These are phyloP conservation scores for Lipomyces orientalis DNA, from an alignment of 805 yeast species.

Conservation along the genomic window DNA sequence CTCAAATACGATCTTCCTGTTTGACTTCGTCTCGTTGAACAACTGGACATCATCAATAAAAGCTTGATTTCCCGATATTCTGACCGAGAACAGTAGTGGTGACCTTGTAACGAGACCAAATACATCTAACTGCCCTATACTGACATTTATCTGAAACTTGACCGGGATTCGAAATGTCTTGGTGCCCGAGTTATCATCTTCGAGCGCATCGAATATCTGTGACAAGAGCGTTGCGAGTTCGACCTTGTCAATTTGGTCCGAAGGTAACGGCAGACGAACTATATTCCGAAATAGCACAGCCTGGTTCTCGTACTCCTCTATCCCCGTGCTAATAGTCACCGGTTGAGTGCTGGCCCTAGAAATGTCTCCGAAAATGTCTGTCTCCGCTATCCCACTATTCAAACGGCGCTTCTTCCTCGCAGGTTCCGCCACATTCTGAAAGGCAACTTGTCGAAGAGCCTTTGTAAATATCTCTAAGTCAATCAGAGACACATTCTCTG, in stretches of 20 bases:
- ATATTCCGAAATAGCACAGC: slow-evolving; percentile 18
- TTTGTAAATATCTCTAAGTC: not conserved
- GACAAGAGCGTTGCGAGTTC: not conserved
- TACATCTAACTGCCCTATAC: slow-evolving; percentile 13
- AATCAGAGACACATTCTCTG: slow-evolving; percentile 1
- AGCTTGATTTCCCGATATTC: slow-evolving; percentile 5
- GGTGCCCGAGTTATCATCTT: not conserved
- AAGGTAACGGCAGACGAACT: slow-evolving; percentile 7
- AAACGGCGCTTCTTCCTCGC: slow-evolving; percentile 19
- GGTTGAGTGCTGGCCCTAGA: not conserved
- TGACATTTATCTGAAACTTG: slow-evolving; percentile 12
- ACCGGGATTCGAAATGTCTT: slow-evolving; percentile 14
- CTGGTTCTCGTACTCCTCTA: slow-evolving; percentile 19
- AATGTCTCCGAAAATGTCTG: not conserved
- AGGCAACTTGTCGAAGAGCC: slow-evolving; percentile 6
- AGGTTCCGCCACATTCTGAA: slow-evolving; percentile 9
- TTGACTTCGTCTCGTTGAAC: slow-evolving; percentile 8
- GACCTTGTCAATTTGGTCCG: slow-evolving; percentile 4
- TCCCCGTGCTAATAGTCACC: slow-evolving; percentile 11
- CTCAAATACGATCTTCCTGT: slow-evolving; percentile 10
- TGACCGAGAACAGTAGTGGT: slow-evolving; percentile 10
- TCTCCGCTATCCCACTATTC: slow-evolving; percentile 1
- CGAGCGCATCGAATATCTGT: slow-evolving; percentile 5
- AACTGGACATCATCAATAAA: slow-evolving; percentile 16
- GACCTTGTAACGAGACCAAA: slow-evolving; percentile 7